Evolutionary conservation across 345 rosid species (phyloP), one percentile per base, ranked within the genome.

Genomic region (Carallia pectinifolia): DNA sequence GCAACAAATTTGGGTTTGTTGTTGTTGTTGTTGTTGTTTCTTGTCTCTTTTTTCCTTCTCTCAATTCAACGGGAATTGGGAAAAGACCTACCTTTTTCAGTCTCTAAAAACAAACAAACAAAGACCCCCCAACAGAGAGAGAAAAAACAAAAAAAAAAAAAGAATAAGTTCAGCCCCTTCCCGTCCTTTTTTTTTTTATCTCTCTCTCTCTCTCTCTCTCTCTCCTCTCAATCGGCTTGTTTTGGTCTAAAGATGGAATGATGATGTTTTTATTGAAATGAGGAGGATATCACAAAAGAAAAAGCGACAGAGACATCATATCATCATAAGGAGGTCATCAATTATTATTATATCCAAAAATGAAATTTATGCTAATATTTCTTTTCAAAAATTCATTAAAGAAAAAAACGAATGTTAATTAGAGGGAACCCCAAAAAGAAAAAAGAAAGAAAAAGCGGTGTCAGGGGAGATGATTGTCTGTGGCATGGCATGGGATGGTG

Each of bases 221-320:
- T 73, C 78, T 56, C 65, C 62, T 30, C 54, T 62, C 55, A 44
- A 74, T 71, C 39, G 1, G 18, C 74, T 71, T 61, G 65, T 54
- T 53, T 65, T 67, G 70, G 73, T 70, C 61, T 68, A 77, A 62
- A 64, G 81, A 64, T 58, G 54, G 75, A 53, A 80, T 75, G 82
- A 82, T 80, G 73, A 63, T 80, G 83, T 56, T 68, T 23, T 76
- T 39, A 74, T 62, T 50, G 63, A 27, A 23, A 38, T 40, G 68
- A 56, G 55, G 72, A 67, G 47, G 60, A 71, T 78, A 62, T 40
- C 59, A 65, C 66, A 62, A 63, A 79, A 66, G 23, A 23, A 23
- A 23, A 23, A 23, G 23, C 23, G 23, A 23, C 23, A 64, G 52
- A 31, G 52, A 68, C 36, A 64, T 29, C 63, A 61, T 62, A 33